Evolutionary conservation across 257 asterid genomes (phyloP).

Genomic region (Knoxia roxburghii): DNA sequence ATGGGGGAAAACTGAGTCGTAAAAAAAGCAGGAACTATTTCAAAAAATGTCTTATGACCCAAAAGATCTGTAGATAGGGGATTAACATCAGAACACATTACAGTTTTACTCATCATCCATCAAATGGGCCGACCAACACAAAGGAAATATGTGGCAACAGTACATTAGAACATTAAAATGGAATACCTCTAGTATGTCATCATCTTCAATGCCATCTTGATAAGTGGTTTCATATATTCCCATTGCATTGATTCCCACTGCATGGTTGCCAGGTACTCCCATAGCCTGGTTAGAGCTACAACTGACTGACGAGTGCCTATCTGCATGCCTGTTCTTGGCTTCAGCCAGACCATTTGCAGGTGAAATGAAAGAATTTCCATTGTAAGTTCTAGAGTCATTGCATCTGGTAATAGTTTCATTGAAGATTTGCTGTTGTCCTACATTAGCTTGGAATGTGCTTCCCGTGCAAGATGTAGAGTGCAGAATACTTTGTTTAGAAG

Average conservation of each 20-base stretch:
- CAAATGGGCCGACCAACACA: background rate
- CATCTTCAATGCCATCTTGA: constrained; percentile 51
- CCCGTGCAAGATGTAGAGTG: constrained; percentile 32
- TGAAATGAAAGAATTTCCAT: constrained; percentile 28
- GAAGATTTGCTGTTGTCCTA: constrained; percentile 30
- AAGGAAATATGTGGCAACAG: background rate
- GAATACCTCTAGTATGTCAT: constrained; percentile 75
- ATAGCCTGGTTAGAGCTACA: constrained; percentile 29
- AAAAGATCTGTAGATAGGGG: background rate
- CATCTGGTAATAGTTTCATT: constrained; percentile 22
- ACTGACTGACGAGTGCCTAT: constrained; percentile 18
- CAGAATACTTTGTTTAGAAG: constrained; percentile 36
- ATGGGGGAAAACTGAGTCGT: background rate
- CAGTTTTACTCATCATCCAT: background rate
- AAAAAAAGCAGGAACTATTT: background rate
- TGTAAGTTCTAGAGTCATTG: constrained; percentile 28
- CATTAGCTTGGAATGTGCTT: constrained; percentile 26
- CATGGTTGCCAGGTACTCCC: constrained; percentile 27
- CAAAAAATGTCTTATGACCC: background rate
- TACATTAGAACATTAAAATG: background rate
- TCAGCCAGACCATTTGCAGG: constrained; percentile 34
- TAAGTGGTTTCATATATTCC: constrained; percentile 23
- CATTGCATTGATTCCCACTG: constrained; percentile 25
- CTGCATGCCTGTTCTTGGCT: constrained; percentile 34
- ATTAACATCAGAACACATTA: background rate